phyloP scores from a whole-genome alignment of 2,329 filamentous ascomycete genomes.

The Aspergillus carbonarius region DNA sequence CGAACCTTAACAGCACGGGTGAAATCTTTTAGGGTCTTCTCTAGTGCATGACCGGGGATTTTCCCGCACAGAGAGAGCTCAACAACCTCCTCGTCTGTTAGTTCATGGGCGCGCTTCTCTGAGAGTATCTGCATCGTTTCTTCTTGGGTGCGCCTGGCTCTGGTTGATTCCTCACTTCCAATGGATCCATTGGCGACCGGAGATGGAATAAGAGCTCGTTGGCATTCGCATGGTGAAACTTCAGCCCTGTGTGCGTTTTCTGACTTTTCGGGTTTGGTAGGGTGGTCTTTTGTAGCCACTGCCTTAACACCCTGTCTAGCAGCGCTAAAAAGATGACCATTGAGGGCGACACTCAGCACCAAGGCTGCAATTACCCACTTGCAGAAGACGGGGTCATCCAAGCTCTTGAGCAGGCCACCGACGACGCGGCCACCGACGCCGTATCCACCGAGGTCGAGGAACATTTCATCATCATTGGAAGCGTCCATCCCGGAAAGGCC shows the following conservation, averaged over 20 bases:
- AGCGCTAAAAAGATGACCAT: conserved; percentile 97
- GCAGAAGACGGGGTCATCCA: conserved; percentile 92
- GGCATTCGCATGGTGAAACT: conserved; percentile 6
- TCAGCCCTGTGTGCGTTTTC: conserved; percentile 38
- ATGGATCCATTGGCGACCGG: not conserved
- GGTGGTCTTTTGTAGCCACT: conserved; percentile 57
- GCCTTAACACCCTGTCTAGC: conserved; percentile 98
- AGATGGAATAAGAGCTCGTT: not conserved
- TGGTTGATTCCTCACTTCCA: conserved; percentile 25
- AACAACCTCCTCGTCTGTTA: conserved; percentile 74
- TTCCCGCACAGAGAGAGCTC: conserved; percentile 83
- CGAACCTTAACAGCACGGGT: conserved; percentile 93
- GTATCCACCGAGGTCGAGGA: conserved; percentile 53
- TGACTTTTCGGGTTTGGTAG: conserved; percentile 30
- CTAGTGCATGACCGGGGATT: conserved; percentile 89
- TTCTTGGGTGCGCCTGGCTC: conserved; percentile 58
- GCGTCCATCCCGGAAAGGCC: conserved; percentile 37
- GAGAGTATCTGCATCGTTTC: conserved; percentile 72
- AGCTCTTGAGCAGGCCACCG: conserved; percentile 83
- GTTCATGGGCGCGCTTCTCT: not conserved
- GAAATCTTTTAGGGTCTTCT: conserved; percentile 72
- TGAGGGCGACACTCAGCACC: conserved; percentile 86
- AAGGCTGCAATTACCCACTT: conserved; percentile 96
- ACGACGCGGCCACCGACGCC: conserved; percentile 85
- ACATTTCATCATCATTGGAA: conserved; percentile 58